Conservation (phyloP, 805 yeast genomes). For the Wickerhamiella brachini region DNA sequence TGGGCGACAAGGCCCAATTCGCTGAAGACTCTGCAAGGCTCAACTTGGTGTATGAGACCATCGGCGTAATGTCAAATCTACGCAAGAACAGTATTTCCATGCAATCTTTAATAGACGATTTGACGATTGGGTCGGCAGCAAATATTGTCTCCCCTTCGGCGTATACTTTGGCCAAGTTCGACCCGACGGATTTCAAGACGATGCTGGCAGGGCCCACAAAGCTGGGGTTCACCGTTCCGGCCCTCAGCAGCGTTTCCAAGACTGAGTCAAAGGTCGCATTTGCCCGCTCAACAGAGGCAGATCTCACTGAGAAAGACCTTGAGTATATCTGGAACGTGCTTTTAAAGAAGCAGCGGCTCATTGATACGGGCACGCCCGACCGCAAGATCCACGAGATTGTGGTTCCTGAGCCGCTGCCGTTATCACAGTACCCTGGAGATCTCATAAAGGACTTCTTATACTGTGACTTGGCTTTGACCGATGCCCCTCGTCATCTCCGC, state of each 20-base stretch:
- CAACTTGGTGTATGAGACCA: slow-evolving; percentile 33
- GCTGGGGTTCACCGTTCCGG: slow-evolving; percentile 1
- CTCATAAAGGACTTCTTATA: background rate
- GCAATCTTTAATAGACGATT: slow-evolving; percentile 30
- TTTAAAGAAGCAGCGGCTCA: background rate
- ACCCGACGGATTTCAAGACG: background rate
- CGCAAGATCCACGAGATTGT: background rate
- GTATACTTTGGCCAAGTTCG: background rate
- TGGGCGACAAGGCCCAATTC: background rate
- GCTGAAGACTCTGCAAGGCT: slow-evolving; percentile 23
- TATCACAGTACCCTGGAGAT: background rate
- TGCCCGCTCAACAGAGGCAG: background rate
- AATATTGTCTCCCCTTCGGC: slow-evolving; percentile 31
- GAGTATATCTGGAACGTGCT: background rate
- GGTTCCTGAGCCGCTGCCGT: background rate
- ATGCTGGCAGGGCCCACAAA: background rate
- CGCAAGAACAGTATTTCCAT: slow-evolving; percentile 25
- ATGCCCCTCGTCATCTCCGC: background rate
- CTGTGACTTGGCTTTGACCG: background rate
- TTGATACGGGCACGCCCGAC: background rate
- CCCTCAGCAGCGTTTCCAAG: background rate
- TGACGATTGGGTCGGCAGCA: slow-evolving; percentile 32
- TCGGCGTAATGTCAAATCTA: slow-evolving; percentile 30
- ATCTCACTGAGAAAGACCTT: background rate
- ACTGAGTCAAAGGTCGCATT: background rate